phyloP scores from a whole-genome alignment of 495 filamentous ascomycete genomes.

The Xylaria sp. region DNA sequence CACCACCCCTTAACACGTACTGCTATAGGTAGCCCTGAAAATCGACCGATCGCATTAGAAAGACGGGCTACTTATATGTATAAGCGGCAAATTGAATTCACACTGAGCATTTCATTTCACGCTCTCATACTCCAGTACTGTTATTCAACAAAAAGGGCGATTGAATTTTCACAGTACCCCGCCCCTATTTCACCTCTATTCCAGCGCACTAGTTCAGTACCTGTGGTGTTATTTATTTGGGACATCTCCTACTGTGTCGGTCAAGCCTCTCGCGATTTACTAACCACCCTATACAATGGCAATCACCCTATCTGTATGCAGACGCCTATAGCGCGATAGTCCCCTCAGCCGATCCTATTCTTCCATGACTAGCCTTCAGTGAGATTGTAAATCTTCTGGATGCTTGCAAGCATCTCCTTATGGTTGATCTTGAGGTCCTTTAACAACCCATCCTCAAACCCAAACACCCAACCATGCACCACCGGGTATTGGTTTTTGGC shows the following conservation, averaged over 20 bases:
- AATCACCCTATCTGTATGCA: not conserved
- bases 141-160: not conserved
- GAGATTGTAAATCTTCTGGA: slow-evolving; percentile 65
- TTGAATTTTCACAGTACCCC: not conserved
- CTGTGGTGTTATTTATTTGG: not conserved
- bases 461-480: slow-evolving; percentile 65
- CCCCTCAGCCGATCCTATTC: not conserved
- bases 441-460: slow-evolving; percentile 58
- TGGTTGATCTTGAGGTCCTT: slow-evolving; percentile 62
- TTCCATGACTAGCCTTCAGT: slow-evolving; percentile 36
- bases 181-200: not conserved
- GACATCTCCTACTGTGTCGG: no score
- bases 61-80: not conserved
- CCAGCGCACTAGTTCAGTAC: not conserved
- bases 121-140: not conserved
- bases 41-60: not conserved
- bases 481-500: slow-evolving; percentile 59
- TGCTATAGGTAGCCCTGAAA: not conserved
- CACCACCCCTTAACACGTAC: not conserved
- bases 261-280: not conserved
- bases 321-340: not conserved
- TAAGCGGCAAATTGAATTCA: not conserved
- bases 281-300: not conserved
- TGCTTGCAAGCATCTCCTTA: slow-evolving; percentile 49
- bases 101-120: not conserved